Base-by-base conservation (phyloP, 441 rosid genomes). In the Macaranga tanarius region DNA sequence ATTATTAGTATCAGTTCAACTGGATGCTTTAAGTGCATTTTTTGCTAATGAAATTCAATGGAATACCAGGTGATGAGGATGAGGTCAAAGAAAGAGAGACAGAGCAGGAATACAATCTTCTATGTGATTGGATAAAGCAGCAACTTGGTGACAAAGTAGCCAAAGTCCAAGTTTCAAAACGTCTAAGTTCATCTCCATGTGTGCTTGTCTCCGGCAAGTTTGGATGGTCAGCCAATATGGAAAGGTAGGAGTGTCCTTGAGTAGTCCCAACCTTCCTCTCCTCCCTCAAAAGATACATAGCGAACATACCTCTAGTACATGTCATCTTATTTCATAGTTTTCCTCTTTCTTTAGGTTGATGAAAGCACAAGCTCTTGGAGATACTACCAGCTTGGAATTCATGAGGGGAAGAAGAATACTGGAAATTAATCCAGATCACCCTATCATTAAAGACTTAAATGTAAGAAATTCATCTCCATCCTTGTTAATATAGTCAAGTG, bases 181-280 rank as follows among this genome's bases (percentile, higher is more conserved):
- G 98, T 58, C 79, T 93, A 71, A 88, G 96, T 75, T 89, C 97
- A 42, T 93, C 99, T 72, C 98, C 99, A 10, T 93, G 98, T 56
- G 98, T 92, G 69, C 97, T 96, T 73, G 99, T 96, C 71, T 92
- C 97, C 61, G 97, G 98, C 64, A 92, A 93, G 79, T 96, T 93
- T 66, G 97, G 99, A n/a, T 96, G 99, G 99, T 93, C 97, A n/a
- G 97, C 98, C 48, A 96, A 96, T 73, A 96, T 96, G 99, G 98
- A 96, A 81, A 95, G 99, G 97, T 92, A 45, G 84, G 70, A 61
- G 20, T 62, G 28, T 23, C 65, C 28, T 54, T 63, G 23, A 60
- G 19, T 20, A 61, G 13, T 10, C 9, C 2, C 25, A 0, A 2
- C 17, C 34, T 54, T 62, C 13, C 54, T 28, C 19, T 6, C 26